Conservation (phyloP, 2,329 filamentous ascomycete genomes). For the Davidsoniella australis region DNA sequence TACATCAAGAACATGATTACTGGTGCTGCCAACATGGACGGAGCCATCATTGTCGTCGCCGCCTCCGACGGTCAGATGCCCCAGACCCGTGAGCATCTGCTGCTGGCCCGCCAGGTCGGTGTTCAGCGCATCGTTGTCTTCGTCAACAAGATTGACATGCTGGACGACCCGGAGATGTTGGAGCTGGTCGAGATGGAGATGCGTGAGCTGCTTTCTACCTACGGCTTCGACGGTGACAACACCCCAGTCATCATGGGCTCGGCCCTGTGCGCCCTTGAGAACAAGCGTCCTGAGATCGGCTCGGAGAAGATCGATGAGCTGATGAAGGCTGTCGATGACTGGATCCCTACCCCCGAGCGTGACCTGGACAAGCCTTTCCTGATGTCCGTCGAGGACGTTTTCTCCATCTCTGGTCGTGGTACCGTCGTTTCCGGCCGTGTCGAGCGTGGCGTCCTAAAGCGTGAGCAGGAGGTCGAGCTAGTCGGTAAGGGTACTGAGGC, state of each 20-base stretch:
- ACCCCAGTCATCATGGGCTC: slow-evolving; percentile 96
- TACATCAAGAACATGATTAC: slow-evolving; percentile 99
- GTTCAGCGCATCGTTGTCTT: slow-evolving; percentile 97
- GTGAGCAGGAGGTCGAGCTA: slow-evolving; percentile 85
- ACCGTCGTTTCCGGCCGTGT: slow-evolving; percentile 95
- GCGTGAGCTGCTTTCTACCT: slow-evolving; percentile 82
- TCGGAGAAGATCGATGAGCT: slow-evolving; percentile 79
- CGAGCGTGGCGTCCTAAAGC: slow-evolving; percentile 87
- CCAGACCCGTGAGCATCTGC: slow-evolving; percentile 94
- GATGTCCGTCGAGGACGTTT: slow-evolving; percentile 92
- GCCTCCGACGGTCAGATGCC: slow-evolving; percentile 99
- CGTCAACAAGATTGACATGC: slow-evolving; percentile 97
- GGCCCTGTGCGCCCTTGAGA: slow-evolving; percentile 83
- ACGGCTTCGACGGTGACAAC: slow-evolving; percentile 95
- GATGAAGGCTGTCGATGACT: slow-evolving; percentile 72
- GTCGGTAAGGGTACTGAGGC: slow-evolving; percentile 66
- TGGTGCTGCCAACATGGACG: slow-evolving; percentile 97
- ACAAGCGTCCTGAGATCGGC: slow-evolving; percentile 74
- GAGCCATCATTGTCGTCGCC: slow-evolving; percentile 95
- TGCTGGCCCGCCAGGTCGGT: slow-evolving; percentile 94
- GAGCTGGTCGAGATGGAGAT: slow-evolving; percentile 99
- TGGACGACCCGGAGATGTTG: slow-evolving; percentile 98
- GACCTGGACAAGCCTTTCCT: slow-evolving; percentile 97
- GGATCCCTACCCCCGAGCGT: slow-evolving; percentile 92
- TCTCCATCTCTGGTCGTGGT: slow-evolving; percentile 82